Evolutionary conservation across 352 stramenopile genomes (phyloP), one percentile per base, ranked within the genome.

Genomic region (Peronospora belbahrii): DNA sequence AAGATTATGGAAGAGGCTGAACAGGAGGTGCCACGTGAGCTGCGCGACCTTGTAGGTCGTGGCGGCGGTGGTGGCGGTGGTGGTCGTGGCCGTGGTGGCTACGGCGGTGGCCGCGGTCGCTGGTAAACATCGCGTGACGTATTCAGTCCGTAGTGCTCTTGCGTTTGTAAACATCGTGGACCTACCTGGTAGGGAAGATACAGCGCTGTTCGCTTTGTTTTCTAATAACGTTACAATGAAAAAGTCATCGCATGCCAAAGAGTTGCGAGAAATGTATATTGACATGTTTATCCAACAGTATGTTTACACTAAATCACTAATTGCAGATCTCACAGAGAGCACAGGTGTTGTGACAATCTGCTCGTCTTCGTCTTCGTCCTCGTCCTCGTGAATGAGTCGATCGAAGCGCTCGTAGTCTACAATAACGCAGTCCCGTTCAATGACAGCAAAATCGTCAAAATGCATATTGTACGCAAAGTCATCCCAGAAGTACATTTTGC

Each of bases 1-100:
- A 88, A 93, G 55, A 94, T 97, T 35, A 58, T 97, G 45, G 54
- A 70, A 25, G 85, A 97, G 33, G 87, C 88, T 3, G 68, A 88
- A 2, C 88, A 97, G 55, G 59, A 90, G 17, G 79, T 97, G n/a
- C 90, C 90, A 5, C 72, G 67, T 35, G 78, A 95, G 15, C 64
- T 97, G 20, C 64, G 75, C 20, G 65, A 71, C 17, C 64, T 96
- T 35, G 65, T 75, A 13, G 70, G 69, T 14, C 80, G 73, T 50
- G 74, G 70, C 49, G 74, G 80, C 22, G 74, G 80, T 13, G 75
- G 81, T 14, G 61, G 73, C 28, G 62, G 83, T 24, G 52, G 74
- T 47, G 65, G 84, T 22, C 65, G 87, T 46, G 62, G 85, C n/a
- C n/a, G n/a, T 53, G 62, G 84, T 50, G 63, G 81, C 32, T 65